Percentiles rank a stretch among this genome's conserved stretches.
Conservation (phyloP, 1,284 basidiomycete species). For the Omphalotus olearius region DNA sequence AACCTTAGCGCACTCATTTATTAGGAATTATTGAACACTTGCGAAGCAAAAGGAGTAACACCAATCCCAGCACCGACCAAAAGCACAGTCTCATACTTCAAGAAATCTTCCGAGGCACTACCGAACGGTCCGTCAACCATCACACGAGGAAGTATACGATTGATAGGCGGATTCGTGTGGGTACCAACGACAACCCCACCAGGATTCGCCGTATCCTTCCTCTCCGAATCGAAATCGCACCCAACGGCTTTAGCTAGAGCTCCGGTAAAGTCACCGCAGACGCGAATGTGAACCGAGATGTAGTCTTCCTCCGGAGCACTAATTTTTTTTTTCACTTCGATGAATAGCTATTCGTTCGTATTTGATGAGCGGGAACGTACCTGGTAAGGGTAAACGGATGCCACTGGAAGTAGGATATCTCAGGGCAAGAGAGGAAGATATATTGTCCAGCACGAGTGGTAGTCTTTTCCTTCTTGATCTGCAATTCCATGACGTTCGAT, state of each 20-base stretch:
- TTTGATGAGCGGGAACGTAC: conserved; percentile 25
- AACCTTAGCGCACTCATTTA: conserved; percentile 2
- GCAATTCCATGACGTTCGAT: conserved; percentile 84
- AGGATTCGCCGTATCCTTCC: conserved; percentile 32
- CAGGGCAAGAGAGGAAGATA: conserved; percentile 84
- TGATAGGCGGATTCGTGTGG: conserved; percentile 55
- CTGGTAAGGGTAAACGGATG: conserved; percentile 90
- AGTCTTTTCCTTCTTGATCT: conserved; percentile 91
- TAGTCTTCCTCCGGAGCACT: conserved; percentile 90
- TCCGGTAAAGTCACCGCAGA: conserved; percentile 84
- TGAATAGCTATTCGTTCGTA: neutral
- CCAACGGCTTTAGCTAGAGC: conserved; percentile 77
- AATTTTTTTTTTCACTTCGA: neutral
- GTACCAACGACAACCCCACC: conserved; percentile 60
- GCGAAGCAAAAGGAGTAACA: conserved; percentile 90
- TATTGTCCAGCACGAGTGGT: conserved; percentile 80
- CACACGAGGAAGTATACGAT: conserved; percentile 74
- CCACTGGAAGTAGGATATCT: conserved; percentile 91
- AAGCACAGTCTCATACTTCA: conserved; percentile 82
- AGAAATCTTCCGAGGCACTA: conserved; percentile 79
- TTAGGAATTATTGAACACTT: conserved; percentile 26
- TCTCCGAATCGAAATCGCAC: conserved; percentile 70
- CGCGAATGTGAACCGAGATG: conserved; percentile 85
- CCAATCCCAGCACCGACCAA: conserved; percentile 89
- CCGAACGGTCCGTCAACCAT: conserved; percentile 92